Evolutionary conservation across 257 asterid genomes (phyloP).

Genomic region (Nyctanthes arbortristis): DNA sequence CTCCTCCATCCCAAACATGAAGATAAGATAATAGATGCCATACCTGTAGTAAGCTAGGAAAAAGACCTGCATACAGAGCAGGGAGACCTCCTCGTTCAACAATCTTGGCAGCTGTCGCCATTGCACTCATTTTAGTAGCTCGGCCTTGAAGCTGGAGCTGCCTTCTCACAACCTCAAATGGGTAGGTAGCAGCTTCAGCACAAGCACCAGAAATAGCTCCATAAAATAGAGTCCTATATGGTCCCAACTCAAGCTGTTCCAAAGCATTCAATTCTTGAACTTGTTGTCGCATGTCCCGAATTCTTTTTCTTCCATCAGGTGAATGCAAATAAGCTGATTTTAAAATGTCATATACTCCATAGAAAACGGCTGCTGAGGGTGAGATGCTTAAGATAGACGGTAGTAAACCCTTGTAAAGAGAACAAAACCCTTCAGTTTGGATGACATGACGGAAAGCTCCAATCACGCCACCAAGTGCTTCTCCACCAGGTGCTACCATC

Average conservation of each 20-base stretch:
- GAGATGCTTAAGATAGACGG: conserved; percentile 69
- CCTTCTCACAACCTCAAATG: conserved; percentile 93
- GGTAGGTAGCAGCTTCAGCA: conserved; percentile 94
- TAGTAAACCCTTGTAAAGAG: conserved; percentile 60
- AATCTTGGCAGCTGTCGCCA: conserved; percentile 63
- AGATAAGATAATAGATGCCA: neutral
- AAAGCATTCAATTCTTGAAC: conserved; percentile 72
- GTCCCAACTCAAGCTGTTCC: conserved; percentile 89
- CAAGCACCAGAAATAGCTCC: conserved; percentile 99
- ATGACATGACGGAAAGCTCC: conserved; percentile 82
- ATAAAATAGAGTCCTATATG: conserved; percentile 79
- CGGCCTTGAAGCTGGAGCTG: conserved; percentile 92
- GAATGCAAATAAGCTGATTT: conserved; percentile 70
- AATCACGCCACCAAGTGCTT: conserved; percentile 82
- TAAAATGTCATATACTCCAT: conserved; percentile 58
- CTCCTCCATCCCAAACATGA: neutral
- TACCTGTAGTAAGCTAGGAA: conserved; percentile 96
- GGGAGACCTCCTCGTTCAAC: conserved; percentile 89
- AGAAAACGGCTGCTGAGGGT: conserved; percentile 69
- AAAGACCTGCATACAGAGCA: conserved; percentile 89
- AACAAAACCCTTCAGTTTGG: conserved; percentile 50
- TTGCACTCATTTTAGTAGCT: conserved; percentile 63
- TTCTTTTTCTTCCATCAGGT: conserved; percentile 79
- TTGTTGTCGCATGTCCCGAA: conserved; percentile 58
- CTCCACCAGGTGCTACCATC: conserved; percentile 97